Percentiles rank a stretch among this genome's conserved stretches.
Conservation (phyloP, 352 stramenopile genomes). For the Pythium brassicae region DNA sequence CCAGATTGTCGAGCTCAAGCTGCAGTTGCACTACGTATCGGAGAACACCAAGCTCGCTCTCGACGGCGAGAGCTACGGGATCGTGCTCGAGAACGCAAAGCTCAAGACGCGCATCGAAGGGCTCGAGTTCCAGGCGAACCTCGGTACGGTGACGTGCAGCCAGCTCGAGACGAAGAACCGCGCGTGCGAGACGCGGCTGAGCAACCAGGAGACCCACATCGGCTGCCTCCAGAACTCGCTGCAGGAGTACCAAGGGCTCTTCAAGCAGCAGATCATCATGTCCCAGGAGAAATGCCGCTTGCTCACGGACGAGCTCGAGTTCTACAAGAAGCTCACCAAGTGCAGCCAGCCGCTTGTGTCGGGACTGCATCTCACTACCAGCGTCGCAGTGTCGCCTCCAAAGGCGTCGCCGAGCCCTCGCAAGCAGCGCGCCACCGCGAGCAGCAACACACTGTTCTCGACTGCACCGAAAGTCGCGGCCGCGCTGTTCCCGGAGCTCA, state of each 20-base stretch:
- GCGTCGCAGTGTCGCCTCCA: slow-evolving; percentile 1
- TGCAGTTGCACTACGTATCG: slow-evolving; percentile 66
- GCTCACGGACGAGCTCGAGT: slow-evolving; percentile 73
- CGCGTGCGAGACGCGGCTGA: slow-evolving; percentile 57
- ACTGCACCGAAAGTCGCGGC: neutral
- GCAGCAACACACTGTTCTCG: neutral
- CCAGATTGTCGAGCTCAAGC: slow-evolving; percentile 74
- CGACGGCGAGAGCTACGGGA: slow-evolving; percentile 52
- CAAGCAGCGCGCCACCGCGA: slow-evolving; percentile 3
- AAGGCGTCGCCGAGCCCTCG: slow-evolving; percentile 12
- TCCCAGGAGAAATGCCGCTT: slow-evolving; percentile 74
- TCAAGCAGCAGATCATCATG: slow-evolving; percentile 82
- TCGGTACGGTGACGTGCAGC: slow-evolving; percentile 51
- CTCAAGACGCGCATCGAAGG: slow-evolving; percentile 72
- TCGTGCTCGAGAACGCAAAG: slow-evolving; percentile 63
- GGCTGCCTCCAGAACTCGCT: slow-evolving; percentile 69
- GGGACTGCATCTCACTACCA: slow-evolving; percentile 9
- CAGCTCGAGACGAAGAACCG: slow-evolving; percentile 70
- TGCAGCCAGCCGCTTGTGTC: slow-evolving; percentile 32
- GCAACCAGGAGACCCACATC: slow-evolving; percentile 74
- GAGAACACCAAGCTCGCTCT: slow-evolving; percentile 59
- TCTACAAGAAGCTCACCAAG: slow-evolving; percentile 79
- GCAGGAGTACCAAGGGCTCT: slow-evolving; percentile 74
- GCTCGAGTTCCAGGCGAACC: slow-evolving; percentile 63
- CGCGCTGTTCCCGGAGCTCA: slow-evolving; percentile 10